Evolutionary conservation across 352 stramenopile genomes (phyloP), one percentile per base, ranked within the genome.

Genomic region (Globisporangium perplexum): DNA sequence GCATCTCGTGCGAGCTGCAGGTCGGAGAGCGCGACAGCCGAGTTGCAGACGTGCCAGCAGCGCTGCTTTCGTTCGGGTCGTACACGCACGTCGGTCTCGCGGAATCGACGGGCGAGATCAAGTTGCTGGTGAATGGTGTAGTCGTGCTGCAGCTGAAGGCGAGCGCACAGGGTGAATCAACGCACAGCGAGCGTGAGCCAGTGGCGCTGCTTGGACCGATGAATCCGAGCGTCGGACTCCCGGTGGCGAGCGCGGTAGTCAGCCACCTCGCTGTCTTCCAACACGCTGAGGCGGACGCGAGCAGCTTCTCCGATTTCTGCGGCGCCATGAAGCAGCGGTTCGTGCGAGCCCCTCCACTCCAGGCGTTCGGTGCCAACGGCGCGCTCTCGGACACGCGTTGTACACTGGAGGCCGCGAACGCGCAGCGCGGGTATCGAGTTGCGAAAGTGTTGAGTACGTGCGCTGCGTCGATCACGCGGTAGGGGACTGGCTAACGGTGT

Each of bases 341-440:
- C 45, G 71, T 91, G 8, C 67, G 55, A 33, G 67, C 67, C 42
- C 65, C 71, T 24, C 71, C 76, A 4, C 61, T 91, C 1, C 50
- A 57, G 46, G 68, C 72, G 17, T 85, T 71, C 60, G 66, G 66
- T 6, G 18, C 59, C 0, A 53, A 69, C 23, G 77, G 77, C 22
- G 38, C 58, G 18, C 42, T 48, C 23, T 41, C 33, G 4, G 70
- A 60, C 31, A 63, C 72, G 39, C 57, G 22, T 3, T 89, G 74
- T 30, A 33, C 17, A 6, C 56, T 75, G 12, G 47, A 57, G 46
- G 62, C 52, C 45, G 79, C 74, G 15, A 57, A 22, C 10, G 50
- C 62, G 4, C 65, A 88, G 49, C 77, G 68, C 10, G 68, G 66
- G 3, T 90, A 77, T 64, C 69, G 74, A 24, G 70, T 90, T 38